Conservation (phyloP, 148 eudicot species). For the Oxyria digyna region DNA sequence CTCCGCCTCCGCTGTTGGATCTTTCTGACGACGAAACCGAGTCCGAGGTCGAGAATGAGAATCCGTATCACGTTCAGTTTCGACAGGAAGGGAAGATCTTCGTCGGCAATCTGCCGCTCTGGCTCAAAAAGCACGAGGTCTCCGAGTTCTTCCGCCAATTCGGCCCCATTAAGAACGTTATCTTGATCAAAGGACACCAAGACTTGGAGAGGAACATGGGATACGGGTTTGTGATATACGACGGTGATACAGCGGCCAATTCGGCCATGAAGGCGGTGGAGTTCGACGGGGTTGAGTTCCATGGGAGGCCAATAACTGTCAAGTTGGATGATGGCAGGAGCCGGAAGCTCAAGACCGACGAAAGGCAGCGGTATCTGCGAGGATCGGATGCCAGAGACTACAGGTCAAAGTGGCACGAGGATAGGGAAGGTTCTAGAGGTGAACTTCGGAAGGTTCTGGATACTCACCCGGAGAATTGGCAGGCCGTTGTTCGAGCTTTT, state of each 20-base stretch:
- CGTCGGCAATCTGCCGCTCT: conserved; percentile 74
- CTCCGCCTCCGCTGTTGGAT: not conserved
- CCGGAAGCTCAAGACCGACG: conserved; percentile 29
- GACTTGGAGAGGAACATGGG: conserved; percentile 71
- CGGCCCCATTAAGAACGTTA: conserved; percentile 69
- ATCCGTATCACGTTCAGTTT: conserved; percentile 17
- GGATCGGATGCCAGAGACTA: conserved; percentile 37
- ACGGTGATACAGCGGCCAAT: conserved; percentile 38
- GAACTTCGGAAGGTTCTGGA: conserved; percentile 60
- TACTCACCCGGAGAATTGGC: conserved; percentile 83
- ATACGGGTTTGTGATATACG: conserved; percentile 74
- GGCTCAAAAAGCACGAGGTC: conserved; percentile 69
- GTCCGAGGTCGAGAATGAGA: not conserved
- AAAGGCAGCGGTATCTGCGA: conserved; percentile 59
- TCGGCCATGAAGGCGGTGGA: conserved; percentile 80
- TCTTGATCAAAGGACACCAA: conserved; percentile 67
- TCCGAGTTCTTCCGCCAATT: conserved; percentile 78
- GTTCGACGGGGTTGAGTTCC: conserved; percentile 95
- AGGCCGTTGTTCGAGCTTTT: conserved; percentile 78
- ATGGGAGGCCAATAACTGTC: conserved; percentile 82
- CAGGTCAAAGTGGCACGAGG: conserved; percentile 67
- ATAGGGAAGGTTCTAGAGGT: conserved; percentile 48
- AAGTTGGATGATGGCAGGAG: conserved; percentile 83
- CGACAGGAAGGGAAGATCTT: conserved; percentile 74
- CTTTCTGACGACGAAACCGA: not conserved